phyloP scores from a whole-genome alignment of 495 filamentous ascomycete genomes.

The Chlorociboria aeruginascens region DNA sequence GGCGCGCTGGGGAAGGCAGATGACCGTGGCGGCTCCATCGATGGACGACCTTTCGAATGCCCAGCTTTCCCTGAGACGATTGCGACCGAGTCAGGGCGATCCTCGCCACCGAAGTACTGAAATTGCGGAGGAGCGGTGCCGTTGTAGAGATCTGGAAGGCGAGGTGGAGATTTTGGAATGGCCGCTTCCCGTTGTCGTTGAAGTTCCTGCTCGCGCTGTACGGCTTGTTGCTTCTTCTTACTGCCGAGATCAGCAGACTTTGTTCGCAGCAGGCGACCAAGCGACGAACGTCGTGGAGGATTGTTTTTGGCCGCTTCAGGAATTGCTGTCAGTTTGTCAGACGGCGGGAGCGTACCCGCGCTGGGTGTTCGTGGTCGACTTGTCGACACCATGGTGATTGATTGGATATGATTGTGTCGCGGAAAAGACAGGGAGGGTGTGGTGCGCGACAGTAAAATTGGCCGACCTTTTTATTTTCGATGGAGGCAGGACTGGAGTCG shows the following conservation, averaged over 20 bases:
- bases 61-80: slow-evolving; percentile 44
- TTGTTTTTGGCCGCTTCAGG: slow-evolving; percentile 12
- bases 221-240: slow-evolving; percentile 52
- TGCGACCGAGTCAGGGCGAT: slow-evolving; percentile 51
- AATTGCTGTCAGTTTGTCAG: slow-evolving; percentile 14
- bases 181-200: slow-evolving; percentile 48
- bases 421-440: slow-evolving; percentile 9
- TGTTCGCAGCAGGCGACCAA: slow-evolving; percentile 61
- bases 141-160: slow-evolving; percentile 64
- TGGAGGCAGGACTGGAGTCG: no score
- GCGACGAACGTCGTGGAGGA: slow-evolving; percentile 35
- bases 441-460: slow-evolving; percentile 9
- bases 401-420: slow-evolving; percentile 17
- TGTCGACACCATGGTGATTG: slow-evolving; percentile 16
- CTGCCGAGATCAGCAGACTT: slow-evolving; percentile 60
- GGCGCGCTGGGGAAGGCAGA: slow-evolving; percentile 29
- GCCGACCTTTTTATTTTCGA: neutral
- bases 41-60: slow-evolving; percentile 12
- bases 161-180: slow-evolving; percentile 60
- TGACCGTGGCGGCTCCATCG: slow-evolving; percentile 14
- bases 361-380: slow-evolving; percentile 16
- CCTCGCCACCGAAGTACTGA: slow-evolving; percentile 61
- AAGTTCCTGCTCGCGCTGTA: slow-evolving; percentile 46
- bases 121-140: slow-evolving; percentile 47
- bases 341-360: slow-evolving; percentile 9